Base-by-base conservation (phyloP, 2,329 filamentous ascomycete genomes). In the Penicillium polonicum region DNA sequence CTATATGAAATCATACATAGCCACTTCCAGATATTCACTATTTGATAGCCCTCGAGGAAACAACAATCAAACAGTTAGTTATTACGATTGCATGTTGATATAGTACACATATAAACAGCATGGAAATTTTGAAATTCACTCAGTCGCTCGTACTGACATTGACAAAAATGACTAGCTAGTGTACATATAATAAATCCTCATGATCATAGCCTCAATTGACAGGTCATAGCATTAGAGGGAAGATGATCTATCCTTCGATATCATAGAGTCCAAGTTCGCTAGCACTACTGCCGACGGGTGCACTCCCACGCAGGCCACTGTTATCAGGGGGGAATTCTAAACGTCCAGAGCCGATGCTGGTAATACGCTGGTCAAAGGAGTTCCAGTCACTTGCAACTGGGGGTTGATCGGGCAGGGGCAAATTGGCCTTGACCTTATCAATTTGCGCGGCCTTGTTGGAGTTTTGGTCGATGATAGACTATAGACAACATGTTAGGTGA, bases 371-470 rank as follows among this genome's bases (percentile, higher is more conserved):
- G 68, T 93, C 89, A 50, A 83, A 80, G 0, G 88, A 90, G 72
- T 92, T 86, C 82, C 86, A 92, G 80, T 94, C 90, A 5, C 88
- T 89, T n/a, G 85, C 78, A n/a, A 76, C 78, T 1, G 89, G 89
- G 23, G 90, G 90, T 64, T 92, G 82, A 2, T 93, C 89, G 19
- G 90, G 91, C 50, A 92, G 84, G 51, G 89, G 89, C 33, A 95
- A 86, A 76, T 91, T 91, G 73, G 86, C 77, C 77, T 88, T 82
- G 69, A 82, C 82, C 74, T 89, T 77, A 52, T 87, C 83, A 70
- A 92, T 88, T 74, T 88, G 79, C 55, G 88, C 79, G 63, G 79
- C 72, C 75, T 90, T 90, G 76, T 78, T 60, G 50, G 68, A 73
- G 65, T 75, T 74, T 33, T 74, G 72, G 57, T 75, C 74, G 67